Conservation (phyloP, 2,329 filamentous ascomycete species). For the Sporothrix pallida region DNA sequence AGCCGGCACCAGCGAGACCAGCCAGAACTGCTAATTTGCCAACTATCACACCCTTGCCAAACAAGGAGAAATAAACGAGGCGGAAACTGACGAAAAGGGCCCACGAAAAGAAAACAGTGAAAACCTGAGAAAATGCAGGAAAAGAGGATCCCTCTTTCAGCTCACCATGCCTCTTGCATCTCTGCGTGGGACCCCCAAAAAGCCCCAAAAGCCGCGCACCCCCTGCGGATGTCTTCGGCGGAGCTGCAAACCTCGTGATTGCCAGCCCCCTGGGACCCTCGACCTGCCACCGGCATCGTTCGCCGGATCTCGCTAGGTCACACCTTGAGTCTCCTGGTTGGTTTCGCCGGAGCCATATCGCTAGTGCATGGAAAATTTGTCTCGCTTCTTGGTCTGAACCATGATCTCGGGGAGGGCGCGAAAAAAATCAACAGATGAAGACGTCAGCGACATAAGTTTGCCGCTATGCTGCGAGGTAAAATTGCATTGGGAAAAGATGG, state of each 20-base stretch:
- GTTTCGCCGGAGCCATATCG: background rate
- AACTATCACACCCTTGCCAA: background rate
- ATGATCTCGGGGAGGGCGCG: conserved; percentile 7
- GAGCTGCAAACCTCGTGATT: conserved; percentile 8
- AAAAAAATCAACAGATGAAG: conserved; percentile 1
- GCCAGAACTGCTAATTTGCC: background rate
- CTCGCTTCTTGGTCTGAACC: conserved; percentile 19
- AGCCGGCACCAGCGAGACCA: background rate
- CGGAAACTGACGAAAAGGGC: background rate
- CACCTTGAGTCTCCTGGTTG: background rate
- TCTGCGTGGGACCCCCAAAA: background rate
- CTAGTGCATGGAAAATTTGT: background rate
- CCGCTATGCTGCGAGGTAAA: conserved; percentile 6
- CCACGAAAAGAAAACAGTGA: no score
- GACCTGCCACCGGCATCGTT: background rate
- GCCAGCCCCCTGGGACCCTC: background rate
- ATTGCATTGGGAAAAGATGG: conserved; percentile 16
- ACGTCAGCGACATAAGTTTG: background rate
- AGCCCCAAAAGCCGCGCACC: background rate
- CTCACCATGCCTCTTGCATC: background rate
- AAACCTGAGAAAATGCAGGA: background rate
- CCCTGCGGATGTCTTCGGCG: conserved; percentile 22
- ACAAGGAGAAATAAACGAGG: background rate
- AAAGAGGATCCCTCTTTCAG: conserved; percentile 5
- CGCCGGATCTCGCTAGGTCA: conserved; percentile 8